These are phyloP conservation scores for Aspergillus conjunctus DNA, from an alignment of 495 filamentous ascomycete genomes.

Conservation along the genomic window DNA sequence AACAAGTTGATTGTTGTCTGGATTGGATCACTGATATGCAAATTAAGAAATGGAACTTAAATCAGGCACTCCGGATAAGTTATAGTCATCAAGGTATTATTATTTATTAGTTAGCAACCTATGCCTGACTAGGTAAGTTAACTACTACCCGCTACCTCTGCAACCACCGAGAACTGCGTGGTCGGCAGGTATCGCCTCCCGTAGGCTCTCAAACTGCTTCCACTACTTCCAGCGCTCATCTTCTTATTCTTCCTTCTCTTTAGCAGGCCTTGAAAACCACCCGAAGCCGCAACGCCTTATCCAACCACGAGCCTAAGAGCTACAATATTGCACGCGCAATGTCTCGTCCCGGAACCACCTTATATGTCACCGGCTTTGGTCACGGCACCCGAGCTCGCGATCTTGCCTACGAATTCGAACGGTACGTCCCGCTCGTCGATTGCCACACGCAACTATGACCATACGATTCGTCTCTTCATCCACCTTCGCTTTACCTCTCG, in stretches of 20 bases:
- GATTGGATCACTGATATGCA: not conserved
- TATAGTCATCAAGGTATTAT: too few species aligned
- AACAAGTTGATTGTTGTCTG: not conserved
- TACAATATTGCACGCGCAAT: conserved; percentile 45
- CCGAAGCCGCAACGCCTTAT: not conserved
- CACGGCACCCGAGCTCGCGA: conserved; percentile 99
- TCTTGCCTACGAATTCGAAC: conserved; percentile 99
- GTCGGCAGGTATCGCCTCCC: not conserved
- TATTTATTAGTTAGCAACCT: too few species aligned
- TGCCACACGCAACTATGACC: conserved; percentile 38
- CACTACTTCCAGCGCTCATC: not conserved
- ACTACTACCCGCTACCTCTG: too few species aligned
- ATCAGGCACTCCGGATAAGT: not conserved
- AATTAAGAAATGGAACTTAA: not conserved
- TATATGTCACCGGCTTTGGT: conserved; percentile 98
- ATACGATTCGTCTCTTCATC: conserved; percentile 30
- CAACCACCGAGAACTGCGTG: too few species aligned
- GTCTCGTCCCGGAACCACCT: conserved; percentile 91
- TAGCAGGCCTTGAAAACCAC: not conserved
- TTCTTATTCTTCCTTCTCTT: not conserved
- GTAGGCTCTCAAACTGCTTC: not conserved
- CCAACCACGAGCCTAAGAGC: not conserved
- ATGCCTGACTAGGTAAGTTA: too few species aligned
- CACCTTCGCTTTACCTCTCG: conserved; percentile 25
- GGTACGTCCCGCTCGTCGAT: conserved; percentile 79